phyloP scores from a whole-genome alignment of 768 basidiomycete genomes.

The Tulasnella sp. region DNA sequence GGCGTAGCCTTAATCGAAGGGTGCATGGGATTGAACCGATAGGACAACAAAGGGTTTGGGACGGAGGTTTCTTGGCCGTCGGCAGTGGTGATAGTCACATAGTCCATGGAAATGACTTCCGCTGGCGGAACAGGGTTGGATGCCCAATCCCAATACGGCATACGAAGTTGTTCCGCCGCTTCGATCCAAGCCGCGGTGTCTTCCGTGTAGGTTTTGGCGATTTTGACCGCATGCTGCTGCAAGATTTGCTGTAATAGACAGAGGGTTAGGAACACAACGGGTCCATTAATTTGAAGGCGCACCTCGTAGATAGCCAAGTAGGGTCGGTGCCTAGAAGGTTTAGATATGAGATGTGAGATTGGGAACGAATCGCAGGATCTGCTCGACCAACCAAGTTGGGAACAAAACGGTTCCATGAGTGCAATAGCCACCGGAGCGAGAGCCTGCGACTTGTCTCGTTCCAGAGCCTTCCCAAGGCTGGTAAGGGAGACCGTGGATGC shows the following conservation, averaged over 20 bases:
- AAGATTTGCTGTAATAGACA: conserved; percentile 51
- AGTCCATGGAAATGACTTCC: conserved; percentile 46
- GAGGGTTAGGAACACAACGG: not conserved
- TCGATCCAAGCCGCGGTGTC: conserved; percentile 41
- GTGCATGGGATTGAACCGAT: conserved; percentile 31
- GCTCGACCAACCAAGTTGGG: conserved; percentile 28
- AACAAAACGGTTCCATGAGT: conserved; percentile 54
- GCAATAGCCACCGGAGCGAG: conserved; percentile 55
- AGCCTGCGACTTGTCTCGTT: conserved; percentile 39
- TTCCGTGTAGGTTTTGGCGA: conserved; percentile 49
- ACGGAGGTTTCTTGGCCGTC: conserved; percentile 39
- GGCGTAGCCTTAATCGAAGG: too few species aligned
- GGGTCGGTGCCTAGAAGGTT: conserved; percentile 62
- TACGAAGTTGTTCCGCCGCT: conserved; percentile 47
- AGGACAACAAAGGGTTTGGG: conserved; percentile 22
- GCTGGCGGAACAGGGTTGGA: conserved; percentile 46
- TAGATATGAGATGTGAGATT: conserved; percentile 36
- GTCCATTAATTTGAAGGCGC: conserved; percentile 25
- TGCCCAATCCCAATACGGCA: conserved; percentile 61
- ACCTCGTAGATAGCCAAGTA: conserved; percentile 59
- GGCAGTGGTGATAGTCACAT: conserved; percentile 46
- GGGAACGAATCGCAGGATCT: not conserved
- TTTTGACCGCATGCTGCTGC: conserved; percentile 47
- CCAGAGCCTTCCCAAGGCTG: conserved; percentile 50
- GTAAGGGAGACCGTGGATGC: conserved; percentile 58